Evolutionary conservation across 2,329 filamentous ascomycete genomes (phyloP).

Genomic region (Zasmidium cellare): DNA sequence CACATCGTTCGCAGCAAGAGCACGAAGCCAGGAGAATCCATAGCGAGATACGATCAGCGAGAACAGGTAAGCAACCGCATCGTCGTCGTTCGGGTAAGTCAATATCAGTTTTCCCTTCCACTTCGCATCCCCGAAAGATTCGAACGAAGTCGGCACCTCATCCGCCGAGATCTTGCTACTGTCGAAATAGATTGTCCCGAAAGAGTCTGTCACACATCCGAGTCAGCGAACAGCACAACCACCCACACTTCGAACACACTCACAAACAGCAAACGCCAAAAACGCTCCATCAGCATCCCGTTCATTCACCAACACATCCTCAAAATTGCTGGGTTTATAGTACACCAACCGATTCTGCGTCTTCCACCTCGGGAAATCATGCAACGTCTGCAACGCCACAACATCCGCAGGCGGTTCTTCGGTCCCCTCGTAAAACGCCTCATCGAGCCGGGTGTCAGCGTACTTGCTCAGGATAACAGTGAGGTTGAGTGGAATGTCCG

Average conservation of each 20-base stretch:
- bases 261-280: constrained; percentile 42
- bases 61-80: constrained; percentile 55
- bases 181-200: constrained; percentile 33
- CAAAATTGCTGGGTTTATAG: constrained; percentile 52
- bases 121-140: constrained; percentile 49
- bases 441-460: constrained; percentile 50
- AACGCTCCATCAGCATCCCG: constrained; percentile 47
- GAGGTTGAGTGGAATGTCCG: constrained; percentile 53
- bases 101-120: constrained; percentile 57
- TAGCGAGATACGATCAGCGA: constrained; percentile 45
- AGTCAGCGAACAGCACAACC: constrained; percentile 6
- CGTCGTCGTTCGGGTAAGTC: constrained; percentile 60
- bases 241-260: no score
- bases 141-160: constrained; percentile 40
- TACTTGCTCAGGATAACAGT: constrained; percentile 60
- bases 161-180: constrained; percentile 36
- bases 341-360: constrained; percentile 48
- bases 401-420: constrained; percentile 53
- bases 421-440: constrained; percentile 23
- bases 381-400: constrained; percentile 52
- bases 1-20: constrained; percentile 48
- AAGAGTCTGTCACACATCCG: constrained; percentile 3
- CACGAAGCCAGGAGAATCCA: constrained; percentile 49
- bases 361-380: constrained; percentile 57
- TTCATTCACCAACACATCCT: constrained; percentile 44